Base-by-base conservation (phyloP, 768 basidiomycete genomes). In the Roridomyces roridus region DNA sequence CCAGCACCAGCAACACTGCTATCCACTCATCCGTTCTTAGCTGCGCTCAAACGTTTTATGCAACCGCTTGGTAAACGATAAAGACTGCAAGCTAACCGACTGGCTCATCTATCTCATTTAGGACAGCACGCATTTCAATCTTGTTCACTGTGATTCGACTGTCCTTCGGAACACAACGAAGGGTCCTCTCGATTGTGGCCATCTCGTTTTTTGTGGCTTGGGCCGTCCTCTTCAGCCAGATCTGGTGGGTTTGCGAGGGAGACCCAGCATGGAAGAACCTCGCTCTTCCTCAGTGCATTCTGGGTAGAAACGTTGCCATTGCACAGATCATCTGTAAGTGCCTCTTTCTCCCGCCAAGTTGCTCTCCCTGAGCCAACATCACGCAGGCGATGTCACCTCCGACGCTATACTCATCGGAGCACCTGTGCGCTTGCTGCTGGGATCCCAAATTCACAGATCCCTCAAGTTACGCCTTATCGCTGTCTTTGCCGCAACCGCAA, bases 251-350 rank as follows among this genome's bases (percentile, higher is more conserved):
- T 36, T 77, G 73, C 62, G 68, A 69, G 49, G 47, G 39, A n/a
- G 49, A 65, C 25, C 46, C 63, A 1, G 45, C 26, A 4, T 70
- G 70, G 68, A 70, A 69, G 53, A 20, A 73, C 26, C n/a, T 23
- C 15, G 2, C 45, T 4, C 45, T 57, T 23, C 68, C 79, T 0
- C 74, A 75, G 48, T 83, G 81, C 51, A 69, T 68, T 4, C 68
- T 82, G 23, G 72, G 74, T 25, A 61, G 65, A 15, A 70, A 75
- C 52, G 72, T 83, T 10, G 80, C 77, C 6, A 65, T 81, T 10
- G 74, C 75, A 10, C 80, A 82, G 62, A 68, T 82, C 31, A 71
- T 72, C 62, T 78, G 81, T 82, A 50, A 50, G 80, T 9, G 7
- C n/a, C n/a, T 17, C 3, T 17, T n/a, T 11, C 36, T 7, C 25